Evolutionary conservation across 441 rosid species (phyloP), one percentile per base, ranked within the genome.

Genomic region (Pelargonium australe): DNA sequence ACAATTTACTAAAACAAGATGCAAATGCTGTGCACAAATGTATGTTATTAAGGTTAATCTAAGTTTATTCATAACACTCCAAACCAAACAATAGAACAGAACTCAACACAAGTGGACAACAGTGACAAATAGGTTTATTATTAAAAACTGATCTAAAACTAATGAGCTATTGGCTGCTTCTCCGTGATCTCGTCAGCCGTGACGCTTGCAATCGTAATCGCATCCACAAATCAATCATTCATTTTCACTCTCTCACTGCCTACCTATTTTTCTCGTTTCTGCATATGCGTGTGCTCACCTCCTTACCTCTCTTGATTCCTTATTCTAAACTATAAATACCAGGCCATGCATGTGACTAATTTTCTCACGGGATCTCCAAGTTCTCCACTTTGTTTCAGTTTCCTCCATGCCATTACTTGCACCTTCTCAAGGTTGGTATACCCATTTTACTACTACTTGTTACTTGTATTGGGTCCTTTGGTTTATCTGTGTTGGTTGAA

Each of bases 171-270:
- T 57, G 63, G 19, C 63, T 57, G 2, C 25, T 57, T 57, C 63
- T 19, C 28, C 63, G 64, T 20, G 64, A 23, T 60, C 37, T 60
- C 64, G 64, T 60, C 34, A 60, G n/a, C 64, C 31, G 37, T 60
- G 64, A 60, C 64, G 64, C 11, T 7, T 0, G 64, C 64, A 60
- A 60, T 60, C 64, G 34, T 60, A 60, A 25, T 60, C 64, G 7
- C 19, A 60, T 25, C 63, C 11, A 9, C 64, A 1, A 13, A 60
- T 20, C 64, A 60, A 20, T 60, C 64, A 60, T 23, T 58, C 63
- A 58, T 28, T 58, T 28, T 19, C 63, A 57, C 62, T 57, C 62
- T 57, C 25, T 17, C 49, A 53, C 28, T 3, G 25, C 25, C 62
- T 53, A 17, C 25, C 31, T 2, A 58, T 58, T 58, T 28, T 1